Evolutionary conservation across 148 eudicot species (phyloP), one percentile per base, ranked within the genome.

Genomic region (Spergularia bocconei): DNA sequence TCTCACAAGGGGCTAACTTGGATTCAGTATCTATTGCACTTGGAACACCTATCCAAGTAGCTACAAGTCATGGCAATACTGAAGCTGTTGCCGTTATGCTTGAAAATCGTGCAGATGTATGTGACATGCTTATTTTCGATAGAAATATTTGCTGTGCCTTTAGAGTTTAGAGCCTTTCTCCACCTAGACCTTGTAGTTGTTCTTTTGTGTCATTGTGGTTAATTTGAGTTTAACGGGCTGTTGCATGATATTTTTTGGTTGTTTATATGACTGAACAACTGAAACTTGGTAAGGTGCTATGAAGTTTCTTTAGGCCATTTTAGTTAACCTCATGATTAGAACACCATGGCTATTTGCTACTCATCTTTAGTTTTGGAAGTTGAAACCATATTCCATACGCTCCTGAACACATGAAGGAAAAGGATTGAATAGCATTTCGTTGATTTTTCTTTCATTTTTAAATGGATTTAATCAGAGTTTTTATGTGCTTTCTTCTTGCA

Each of bases 21-120:
- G 63, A 75, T 53, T 63, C 77, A 36, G 41, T 6, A 39, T 20
- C 62, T 20, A 0, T 1, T 19, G 10, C 48, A 1, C 2, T 36
- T 36, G 77, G 77, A 65, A 75, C 77, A 13, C 70, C 77, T 7
- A 50, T 75, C 33, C 63, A 53, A 15, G 51, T 4, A n/a, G 77
- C 77, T 53, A 51, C 14, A 19, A 21, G 2, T 15, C 53, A 36
- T 53, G 70, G 62, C 21, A 20, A 13, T 17, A 19, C 17, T n/a
- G 77, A 74, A 12, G 65, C 69, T 51, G 77, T 74, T 36, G 60
- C 64, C 38, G 12, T 75, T 75, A 53, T 75, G 70, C 77, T 75
- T 7, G n/a, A 65, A 19, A 54, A 75, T 53, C 36, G 20, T n/a
- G 77, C 75, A 39, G 44, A 71, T 71, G 75, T 71, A 58, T 11